phyloP scores from a whole-genome alignment of 2,329 filamentous ascomycete species.

The Talaromyces sp. region DNA sequence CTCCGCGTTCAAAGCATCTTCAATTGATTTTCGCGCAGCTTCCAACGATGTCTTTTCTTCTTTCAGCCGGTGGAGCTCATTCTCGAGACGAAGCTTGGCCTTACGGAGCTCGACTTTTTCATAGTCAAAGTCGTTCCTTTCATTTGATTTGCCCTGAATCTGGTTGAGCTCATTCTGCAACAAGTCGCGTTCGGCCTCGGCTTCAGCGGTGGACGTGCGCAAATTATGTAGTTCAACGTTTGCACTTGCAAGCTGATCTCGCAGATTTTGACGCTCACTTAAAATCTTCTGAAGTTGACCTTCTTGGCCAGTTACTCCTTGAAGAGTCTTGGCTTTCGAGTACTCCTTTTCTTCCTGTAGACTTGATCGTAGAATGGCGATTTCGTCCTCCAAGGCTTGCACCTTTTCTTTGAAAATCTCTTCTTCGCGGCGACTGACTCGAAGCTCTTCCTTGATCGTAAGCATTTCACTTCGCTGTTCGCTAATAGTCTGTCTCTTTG shows the following conservation, averaged over 20 bases:
- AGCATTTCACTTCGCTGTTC: constrained; percentile 65
- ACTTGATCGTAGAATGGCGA: constrained; percentile 67
- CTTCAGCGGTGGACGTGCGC: constrained; percentile 54
- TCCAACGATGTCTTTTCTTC: constrained; percentile 60
- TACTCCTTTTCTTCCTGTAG: constrained; percentile 64
- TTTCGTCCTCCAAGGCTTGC: constrained; percentile 68
- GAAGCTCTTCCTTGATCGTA: constrained; percentile 64
- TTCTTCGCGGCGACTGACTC: constrained; percentile 63
- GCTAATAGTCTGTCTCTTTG: constrained; percentile 63
- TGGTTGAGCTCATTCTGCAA: constrained; percentile 59
- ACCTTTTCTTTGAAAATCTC: constrained; percentile 62
- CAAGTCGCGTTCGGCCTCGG: constrained; percentile 64
- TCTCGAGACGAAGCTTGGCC: constrained; percentile 64
- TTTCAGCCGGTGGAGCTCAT: constrained; percentile 61
- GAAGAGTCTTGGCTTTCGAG: constrained; percentile 55
- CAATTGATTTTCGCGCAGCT: constrained; percentile 57
- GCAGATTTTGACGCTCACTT: constrained; percentile 61
- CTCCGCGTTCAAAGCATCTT: constrained; percentile 63
- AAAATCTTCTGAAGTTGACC: constrained; percentile 55
- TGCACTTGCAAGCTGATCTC: constrained; percentile 59
- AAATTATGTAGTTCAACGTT: constrained; percentile 60
- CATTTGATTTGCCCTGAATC: constrained; percentile 53
- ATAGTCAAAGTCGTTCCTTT: constrained; percentile 61
- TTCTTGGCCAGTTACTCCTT: constrained; percentile 58
- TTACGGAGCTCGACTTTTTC: constrained; percentile 67